Evolutionary conservation across 208 protist genomes (phyloP), one percentile per base, ranked within the genome.

Genomic region (Phytomonas sp.): DNA sequence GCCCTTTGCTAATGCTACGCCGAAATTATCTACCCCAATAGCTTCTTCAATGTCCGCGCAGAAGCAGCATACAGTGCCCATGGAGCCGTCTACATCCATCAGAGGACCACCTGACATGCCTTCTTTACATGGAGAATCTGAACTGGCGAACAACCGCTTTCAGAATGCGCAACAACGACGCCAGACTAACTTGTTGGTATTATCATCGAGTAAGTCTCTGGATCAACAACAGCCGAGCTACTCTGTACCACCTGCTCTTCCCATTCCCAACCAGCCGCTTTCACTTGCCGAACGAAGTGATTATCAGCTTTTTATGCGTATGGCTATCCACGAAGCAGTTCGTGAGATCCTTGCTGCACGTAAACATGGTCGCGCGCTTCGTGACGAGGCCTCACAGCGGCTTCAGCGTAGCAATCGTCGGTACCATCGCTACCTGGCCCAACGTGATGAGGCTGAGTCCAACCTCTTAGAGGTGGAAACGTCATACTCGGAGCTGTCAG

Each of bases 301-400:
- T 17, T 51, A 51, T 17, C 4, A 51, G 13, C 40, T 51, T 30
- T 66, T 88, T 30, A 79, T 91, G 62, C 77, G 79, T 4, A 72
- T 71, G n/a, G 83, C 87, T 23, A 85, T 92, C 43, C 82, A 79
- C 28, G 81, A 85, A 61, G 87, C 87, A 5, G 87, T 89, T 56
- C 66, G 74, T 37, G 87, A 92, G 63, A 80, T 92, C 31, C 68
- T 87, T 2, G 66, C 60, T 34, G 87, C 87, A 8, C 80, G 77
- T 23, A 72, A 68, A 40, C 73, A 72, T 15, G 81, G 76, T 9
- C 81, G 74, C 51, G 8, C 62, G 31, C 46, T 88, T 60, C 72
- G 66, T 9, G 77, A 86, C 20, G 60, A 79, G n/a, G 81, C 78
- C 13, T 74, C 79, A 33, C 62, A 71, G 37, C 60, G 75, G 29